Percentiles rank a stretch among this genome's conserved stretches.
Evolutionary conservation across 345 rosid genomes (phyloP).

Genomic region (Zanthoxylum bungeanum): DNA sequence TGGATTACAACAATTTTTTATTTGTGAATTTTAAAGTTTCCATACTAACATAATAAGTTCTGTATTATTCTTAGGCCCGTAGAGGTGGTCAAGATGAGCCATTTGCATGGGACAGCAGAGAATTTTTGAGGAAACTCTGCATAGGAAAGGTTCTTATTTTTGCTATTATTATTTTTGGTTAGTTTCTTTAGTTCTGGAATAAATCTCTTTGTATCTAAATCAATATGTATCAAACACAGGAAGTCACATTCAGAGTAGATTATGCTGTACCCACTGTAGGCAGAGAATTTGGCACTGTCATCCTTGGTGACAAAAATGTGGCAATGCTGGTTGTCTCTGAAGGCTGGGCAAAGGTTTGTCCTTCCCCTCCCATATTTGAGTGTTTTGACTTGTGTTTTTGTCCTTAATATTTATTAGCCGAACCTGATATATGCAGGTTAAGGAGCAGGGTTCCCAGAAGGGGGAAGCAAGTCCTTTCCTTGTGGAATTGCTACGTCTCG

Average conservation of each 20-base stretch:
- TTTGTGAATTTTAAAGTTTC: not conserved
- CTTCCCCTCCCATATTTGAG: constrained; percentile 5
- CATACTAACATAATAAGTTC: constrained; percentile 1
- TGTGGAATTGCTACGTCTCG: constrained; percentile 52
- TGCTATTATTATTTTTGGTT: constrained; percentile 4
- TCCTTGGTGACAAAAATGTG: constrained; percentile 77
- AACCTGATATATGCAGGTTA: constrained; percentile 50
- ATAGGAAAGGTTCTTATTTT: constrained; percentile 73
- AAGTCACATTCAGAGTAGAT: constrained; percentile 85
- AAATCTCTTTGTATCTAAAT: not conserved
- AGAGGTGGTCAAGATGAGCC: constrained; percentile 89
- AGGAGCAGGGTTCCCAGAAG: constrained; percentile 81
- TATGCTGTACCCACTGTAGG: constrained; percentile 68
- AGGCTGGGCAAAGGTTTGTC: constrained; percentile 92
- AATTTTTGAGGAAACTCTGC: constrained; percentile 89
- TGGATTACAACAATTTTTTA: not conserved
- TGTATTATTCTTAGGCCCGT: constrained; percentile 52
- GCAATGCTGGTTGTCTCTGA: constrained; percentile 63
- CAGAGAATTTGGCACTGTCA: constrained; percentile 90
- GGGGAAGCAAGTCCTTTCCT: constrained; percentile 87
- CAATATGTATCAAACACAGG: constrained; percentile 53
- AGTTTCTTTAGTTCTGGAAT: constrained; percentile 6
- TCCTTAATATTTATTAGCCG: constrained; percentile 4
- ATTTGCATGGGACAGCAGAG: constrained; percentile 97
- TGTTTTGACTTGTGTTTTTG: not conserved